Evolutionary conservation across 2,329 filamentous ascomycete genomes (phyloP).

Genomic region (Fusarium paranaense): DNA sequence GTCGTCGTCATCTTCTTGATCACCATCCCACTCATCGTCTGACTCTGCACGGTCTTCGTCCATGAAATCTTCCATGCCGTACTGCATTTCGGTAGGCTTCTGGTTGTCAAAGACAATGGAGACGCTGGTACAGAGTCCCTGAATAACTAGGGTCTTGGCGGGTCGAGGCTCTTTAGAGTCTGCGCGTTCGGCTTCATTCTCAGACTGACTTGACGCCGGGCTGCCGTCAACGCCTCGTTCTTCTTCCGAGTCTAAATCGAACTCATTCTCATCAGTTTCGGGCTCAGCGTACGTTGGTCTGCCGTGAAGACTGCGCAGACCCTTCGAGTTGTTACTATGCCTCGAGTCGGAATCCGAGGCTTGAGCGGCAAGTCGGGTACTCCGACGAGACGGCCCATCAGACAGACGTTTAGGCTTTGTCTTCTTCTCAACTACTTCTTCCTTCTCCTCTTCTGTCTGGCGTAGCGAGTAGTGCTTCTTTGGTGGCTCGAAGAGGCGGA

Average conservation of each 20-base stretch:
- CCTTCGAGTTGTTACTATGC: conserved; percentile 31
- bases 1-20: conserved; percentile 62
- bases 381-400: conserved; percentile 51
- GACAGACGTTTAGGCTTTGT: conserved; percentile 28
- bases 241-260: conserved; percentile 44
- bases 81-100: conserved; percentile 75
- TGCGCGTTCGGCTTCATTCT: conserved; percentile 13
- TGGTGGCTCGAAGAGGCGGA: conserved; percentile 61
- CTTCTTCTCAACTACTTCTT: conserved; percentile 23
- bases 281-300: conserved; percentile 57
- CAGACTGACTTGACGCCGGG: conserved; percentile 6
- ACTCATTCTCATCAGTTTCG: conserved; percentile 59
- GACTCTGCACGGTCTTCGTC: conserved; percentile 67
- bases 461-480: conserved; percentile 38
- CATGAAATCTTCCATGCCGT: conserved; percentile 78
- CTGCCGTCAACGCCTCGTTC: conserved; percentile 13
- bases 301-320: conserved; percentile 27
- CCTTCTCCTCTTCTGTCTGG: conserved; percentile 17
- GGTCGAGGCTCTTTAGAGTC: neutral
- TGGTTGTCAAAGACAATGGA: conserved; percentile 82
- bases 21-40: conserved; percentile 70
- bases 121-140: conserved; percentile 78
- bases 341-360: conserved; percentile 41
- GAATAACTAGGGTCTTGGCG: conserved; percentile 61
- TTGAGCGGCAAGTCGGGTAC: conserved; percentile 50